Evolutionary conservation across 2,329 filamentous ascomycete genomes (phyloP).

Genomic region (Talaromyces sp.): DNA sequence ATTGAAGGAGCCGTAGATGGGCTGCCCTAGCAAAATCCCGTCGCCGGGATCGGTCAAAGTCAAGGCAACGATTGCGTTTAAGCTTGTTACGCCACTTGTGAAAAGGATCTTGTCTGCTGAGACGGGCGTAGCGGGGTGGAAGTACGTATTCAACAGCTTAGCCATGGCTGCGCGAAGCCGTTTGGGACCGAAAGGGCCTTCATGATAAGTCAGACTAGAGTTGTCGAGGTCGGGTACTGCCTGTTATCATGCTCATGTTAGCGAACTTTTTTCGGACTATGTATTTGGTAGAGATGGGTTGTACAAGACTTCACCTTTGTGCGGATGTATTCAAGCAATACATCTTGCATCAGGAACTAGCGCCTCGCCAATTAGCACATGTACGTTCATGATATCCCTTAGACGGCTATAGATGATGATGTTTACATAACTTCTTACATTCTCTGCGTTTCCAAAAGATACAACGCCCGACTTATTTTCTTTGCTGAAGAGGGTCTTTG

Average conservation of each 20-base stretch:
- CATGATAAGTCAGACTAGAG: conserved; percentile 31
- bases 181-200: conserved; percentile 33
- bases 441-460: conserved; percentile 34
- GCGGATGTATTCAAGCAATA: not conserved
- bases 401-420: not conserved
- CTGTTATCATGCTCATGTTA: not conserved
- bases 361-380: not conserved
- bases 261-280: too few relatives aligned
- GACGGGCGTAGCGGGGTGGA: conserved; percentile 34
- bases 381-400: not conserved
- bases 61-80: conserved; percentile 42
- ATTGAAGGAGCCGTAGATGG: conserved; percentile 47
- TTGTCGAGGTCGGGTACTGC: not conserved
- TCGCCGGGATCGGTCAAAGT: conserved; percentile 42
- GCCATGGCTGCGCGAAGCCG: conserved; percentile 40
- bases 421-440: conserved; percentile 21
- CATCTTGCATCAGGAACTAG: conserved; percentile 7
- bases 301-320: not conserved
- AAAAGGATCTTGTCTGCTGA: conserved; percentile 35
- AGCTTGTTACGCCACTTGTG: conserved; percentile 39
- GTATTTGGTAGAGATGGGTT: not conserved
- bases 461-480: conserved; percentile 30
- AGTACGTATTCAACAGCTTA: conserved; percentile 38
- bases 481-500: conserved; percentile 22
- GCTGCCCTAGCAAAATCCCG: conserved; percentile 43